Evolutionary conservation across 495 filamentous ascomycete genomes (phyloP).

Genomic region (Trichoderma orchidacearum): DNA sequence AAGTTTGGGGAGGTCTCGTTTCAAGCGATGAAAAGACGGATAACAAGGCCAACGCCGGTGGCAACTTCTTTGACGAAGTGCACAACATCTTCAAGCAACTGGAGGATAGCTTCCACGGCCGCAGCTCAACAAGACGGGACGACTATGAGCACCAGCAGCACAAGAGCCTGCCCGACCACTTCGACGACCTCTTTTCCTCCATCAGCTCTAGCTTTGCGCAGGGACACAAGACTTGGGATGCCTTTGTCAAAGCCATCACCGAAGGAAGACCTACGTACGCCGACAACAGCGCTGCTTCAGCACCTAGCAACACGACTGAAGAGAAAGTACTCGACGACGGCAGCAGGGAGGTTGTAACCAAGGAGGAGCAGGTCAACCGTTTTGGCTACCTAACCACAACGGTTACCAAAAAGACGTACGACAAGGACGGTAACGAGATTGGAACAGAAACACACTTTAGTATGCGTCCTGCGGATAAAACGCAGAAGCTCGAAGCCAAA

Average conservation of each 20-base stretch:
- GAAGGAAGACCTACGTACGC: not conserved
- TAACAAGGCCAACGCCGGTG: not conserved
- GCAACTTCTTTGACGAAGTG: not conserved
- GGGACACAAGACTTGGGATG: constrained; percentile 1
- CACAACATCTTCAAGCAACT: not conserved
- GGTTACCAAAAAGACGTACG: constrained; percentile 2
- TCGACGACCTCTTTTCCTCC: not conserved
- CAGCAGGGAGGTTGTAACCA: constrained; percentile 2
- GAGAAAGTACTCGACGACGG: not conserved
- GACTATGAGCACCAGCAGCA: not conserved
- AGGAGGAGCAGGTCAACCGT: constrained; percentile 5
- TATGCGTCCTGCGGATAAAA: not conserved
- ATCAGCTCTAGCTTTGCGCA: not conserved
- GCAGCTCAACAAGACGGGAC: not conserved
- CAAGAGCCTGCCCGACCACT: not conserved
- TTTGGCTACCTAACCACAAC: constrained; percentile 5
- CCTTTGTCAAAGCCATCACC: not conserved
- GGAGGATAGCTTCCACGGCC: not conserved
- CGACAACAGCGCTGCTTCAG: not conserved
- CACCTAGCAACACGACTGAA: not conserved
- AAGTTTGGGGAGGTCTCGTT: not conserved
- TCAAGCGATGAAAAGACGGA: not conserved
- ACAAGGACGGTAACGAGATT: constrained; percentile 6
- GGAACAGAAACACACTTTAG: constrained; percentile 3
- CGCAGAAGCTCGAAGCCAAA: not conserved